Conservation (phyloP, 2,329 filamentous ascomycete genomes). For the Plenodomus lindquistii region DNA sequence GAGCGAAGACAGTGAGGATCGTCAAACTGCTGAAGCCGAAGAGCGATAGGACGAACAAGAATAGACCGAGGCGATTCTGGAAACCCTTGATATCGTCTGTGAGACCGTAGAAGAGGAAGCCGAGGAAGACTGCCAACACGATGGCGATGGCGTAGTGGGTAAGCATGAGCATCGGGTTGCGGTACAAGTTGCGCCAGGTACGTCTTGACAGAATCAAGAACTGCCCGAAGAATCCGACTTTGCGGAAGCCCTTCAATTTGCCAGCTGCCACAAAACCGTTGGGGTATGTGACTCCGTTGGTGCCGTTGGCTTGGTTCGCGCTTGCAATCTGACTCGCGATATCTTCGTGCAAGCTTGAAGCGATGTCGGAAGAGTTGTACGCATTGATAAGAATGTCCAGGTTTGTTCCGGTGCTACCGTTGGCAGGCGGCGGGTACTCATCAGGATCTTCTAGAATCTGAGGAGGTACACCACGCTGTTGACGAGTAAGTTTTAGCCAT, state of each 20-base stretch:
- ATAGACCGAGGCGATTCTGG: constrained; percentile 94
- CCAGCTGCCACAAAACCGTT: constrained; percentile 62
- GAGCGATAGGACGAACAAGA: constrained; percentile 94
- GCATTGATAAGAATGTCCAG: constrained; percentile 79
- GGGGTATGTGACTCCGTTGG: constrained; percentile 57
- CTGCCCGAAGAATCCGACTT: constrained; percentile 77
- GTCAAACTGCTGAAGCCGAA: constrained; percentile 98
- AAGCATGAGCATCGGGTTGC: constrained; percentile 97
- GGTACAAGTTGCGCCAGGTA: constrained; percentile 96
- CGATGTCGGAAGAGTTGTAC: constrained; percentile 79
- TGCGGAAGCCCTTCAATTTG: constrained; percentile 75
- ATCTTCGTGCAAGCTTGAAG: constrained; percentile 73
- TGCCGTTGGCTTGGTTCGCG: constrained; percentile 70
- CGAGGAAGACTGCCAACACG: constrained; percentile 87
- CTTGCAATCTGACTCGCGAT: constrained; percentile 70
- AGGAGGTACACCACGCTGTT: constrained; percentile 57
- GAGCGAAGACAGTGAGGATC: constrained; percentile 88
- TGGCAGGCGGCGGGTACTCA: constrained; percentile 62
- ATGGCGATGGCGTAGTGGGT: constrained; percentile 98
- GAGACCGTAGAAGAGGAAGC: constrained; percentile 93
- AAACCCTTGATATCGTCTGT: constrained; percentile 97
- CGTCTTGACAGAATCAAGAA: constrained; percentile 87
- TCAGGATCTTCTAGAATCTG: constrained; percentile 72
- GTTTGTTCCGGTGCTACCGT: constrained; percentile 66
- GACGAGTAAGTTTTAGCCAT: constrained; percentile 64